Evolutionary conservation across 2,329 filamentous ascomycete genomes (phyloP).

Genomic region (Blastomyces emzantsi): DNA sequence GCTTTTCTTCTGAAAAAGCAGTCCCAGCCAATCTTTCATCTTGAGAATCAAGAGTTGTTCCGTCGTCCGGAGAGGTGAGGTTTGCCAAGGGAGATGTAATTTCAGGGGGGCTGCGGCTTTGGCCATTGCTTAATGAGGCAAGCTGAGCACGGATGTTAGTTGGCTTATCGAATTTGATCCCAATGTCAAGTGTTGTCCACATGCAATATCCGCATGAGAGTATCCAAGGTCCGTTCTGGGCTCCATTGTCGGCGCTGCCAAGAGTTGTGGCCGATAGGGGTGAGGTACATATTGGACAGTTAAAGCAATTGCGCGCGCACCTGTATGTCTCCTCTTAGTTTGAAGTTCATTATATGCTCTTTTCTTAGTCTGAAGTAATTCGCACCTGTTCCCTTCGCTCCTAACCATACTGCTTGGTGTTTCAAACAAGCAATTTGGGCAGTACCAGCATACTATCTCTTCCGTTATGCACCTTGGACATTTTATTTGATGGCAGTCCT

Average conservation of each 20-base stretch:
- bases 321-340: slow-evolving; percentile 38
- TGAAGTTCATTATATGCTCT: not conserved
- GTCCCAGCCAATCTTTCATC: slow-evolving; percentile 21
- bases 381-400: slow-evolving; percentile 83
- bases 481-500: slow-evolving; percentile 93
- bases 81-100: slow-evolving; percentile 32
- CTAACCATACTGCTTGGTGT: slow-evolving; percentile 88
- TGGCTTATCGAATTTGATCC: slow-evolving; percentile 79
- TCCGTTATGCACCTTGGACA: slow-evolving; percentile 87
- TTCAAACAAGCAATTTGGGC: slow-evolving; percentile 90
- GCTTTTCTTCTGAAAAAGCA: slow-evolving; percentile 28
- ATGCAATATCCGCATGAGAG: slow-evolving; percentile 84
- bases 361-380: slow-evolving; percentile 12
- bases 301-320: slow-evolving; percentile 90
- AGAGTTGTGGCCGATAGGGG: slow-evolving; percentile 66
- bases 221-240: slow-evolving; percentile 56
- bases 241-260: slow-evolving; percentile 45
- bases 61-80: slow-evolving; percentile 28
- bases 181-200: slow-evolving; percentile 85
- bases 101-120: slow-evolving; percentile 31
- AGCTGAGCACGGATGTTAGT: slow-evolving; percentile 80
- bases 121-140: slow-evolving; percentile 52
- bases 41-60: slow-evolving; percentile 11
- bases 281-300: slow-evolving; percentile 81
- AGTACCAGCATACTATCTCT: slow-evolving; percentile 92